Evolutionary conservation across 352 stramenopile species (phyloP).

Genomic region (Phytopythium chamaehyphon): DNA sequence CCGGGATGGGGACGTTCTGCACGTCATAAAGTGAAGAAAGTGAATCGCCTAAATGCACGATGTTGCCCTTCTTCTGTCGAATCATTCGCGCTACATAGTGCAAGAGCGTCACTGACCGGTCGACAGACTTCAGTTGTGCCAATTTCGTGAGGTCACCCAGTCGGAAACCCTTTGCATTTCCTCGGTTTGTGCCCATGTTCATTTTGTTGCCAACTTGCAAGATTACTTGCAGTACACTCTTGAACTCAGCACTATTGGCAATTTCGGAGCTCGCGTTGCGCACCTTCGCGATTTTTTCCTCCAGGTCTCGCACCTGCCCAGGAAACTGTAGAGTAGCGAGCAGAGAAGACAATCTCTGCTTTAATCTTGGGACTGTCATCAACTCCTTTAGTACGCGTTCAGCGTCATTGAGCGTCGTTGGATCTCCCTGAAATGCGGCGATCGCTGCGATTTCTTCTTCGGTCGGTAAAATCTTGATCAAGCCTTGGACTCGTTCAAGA

Average conservation of each 20-base stretch:
- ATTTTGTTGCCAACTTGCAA: constrained; percentile 86
- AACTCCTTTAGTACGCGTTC: constrained; percentile 78
- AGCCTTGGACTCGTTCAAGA: constrained; percentile 75
- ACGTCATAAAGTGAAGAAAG: constrained; percentile 68
- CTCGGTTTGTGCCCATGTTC: constrained; percentile 69
- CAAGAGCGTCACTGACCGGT: constrained; percentile 59
- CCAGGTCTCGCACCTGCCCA: constrained; percentile 49
- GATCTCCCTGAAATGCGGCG: constrained; percentile 54
- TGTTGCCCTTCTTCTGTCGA: constrained; percentile 61
- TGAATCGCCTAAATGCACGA: constrained; percentile 54
- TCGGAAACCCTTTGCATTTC: constrained; percentile 68
- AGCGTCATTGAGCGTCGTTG: constrained; percentile 64
- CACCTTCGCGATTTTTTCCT: constrained; percentile 66
- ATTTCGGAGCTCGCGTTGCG: constrained; percentile 54
- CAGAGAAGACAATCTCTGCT: constrained; percentile 53
- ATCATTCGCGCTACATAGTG: constrained; percentile 75
- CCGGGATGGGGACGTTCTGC: constrained; percentile 70
- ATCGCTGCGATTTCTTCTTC: constrained; percentile 82
- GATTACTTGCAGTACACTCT: constrained; percentile 59
- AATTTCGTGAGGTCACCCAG: constrained; percentile 67
- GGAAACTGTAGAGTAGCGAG: constrained; percentile 69
- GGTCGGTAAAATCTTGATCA: constrained; percentile 87
- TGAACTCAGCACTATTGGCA: constrained; percentile 59
- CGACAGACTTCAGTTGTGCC: constrained; percentile 57
- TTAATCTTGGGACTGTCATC: constrained; percentile 66